Conservation (phyloP, 208 protist genomes). For the Trypanosoma mega region DNA sequence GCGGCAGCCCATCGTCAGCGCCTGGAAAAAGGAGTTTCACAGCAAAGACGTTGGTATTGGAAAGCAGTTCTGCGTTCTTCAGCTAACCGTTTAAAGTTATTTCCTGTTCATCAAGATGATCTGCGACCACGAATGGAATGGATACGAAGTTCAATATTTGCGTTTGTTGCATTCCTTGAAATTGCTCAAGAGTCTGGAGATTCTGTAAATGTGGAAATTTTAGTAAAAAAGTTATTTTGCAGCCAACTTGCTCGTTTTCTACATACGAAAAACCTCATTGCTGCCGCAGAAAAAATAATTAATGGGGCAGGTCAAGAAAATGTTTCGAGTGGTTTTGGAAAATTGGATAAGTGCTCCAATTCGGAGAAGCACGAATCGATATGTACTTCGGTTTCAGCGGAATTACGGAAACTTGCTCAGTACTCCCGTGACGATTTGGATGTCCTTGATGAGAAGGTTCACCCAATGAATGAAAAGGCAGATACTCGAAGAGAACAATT, state of each 20-base stretch:
- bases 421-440: constrained; percentile 54
- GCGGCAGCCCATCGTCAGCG: constrained; percentile 68
- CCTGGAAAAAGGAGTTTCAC: constrained; percentile 71
- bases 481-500: constrained; percentile 71
- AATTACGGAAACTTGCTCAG: constrained; percentile 31
- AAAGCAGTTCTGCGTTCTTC: constrained; percentile 69
- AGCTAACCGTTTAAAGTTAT: constrained; percentile 53
- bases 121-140: constrained; percentile 84
- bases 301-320: constrained; percentile 3
- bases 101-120: constrained; percentile 68
- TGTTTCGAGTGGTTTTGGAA: background rate
- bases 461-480: constrained; percentile 66
- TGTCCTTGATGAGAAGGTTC: constrained; percentile 40
- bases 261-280: constrained; percentile 21
- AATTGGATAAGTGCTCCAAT: background rate
- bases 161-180: constrained; percentile 79
- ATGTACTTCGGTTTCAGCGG: constrained; percentile 16
- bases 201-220: constrained; percentile 32
- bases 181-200: constrained; percentile 67
- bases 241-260: constrained; percentile 45
- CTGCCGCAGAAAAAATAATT: constrained; percentile 12
- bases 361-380: background rate
- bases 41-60: constrained; percentile 90
- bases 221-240: constrained; percentile 74
- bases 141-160: constrained; percentile 72